phyloP scores from a whole-genome alignment of 176 grass and related monocot genomes.

The Puccinellia tenuiflora region DNA sequence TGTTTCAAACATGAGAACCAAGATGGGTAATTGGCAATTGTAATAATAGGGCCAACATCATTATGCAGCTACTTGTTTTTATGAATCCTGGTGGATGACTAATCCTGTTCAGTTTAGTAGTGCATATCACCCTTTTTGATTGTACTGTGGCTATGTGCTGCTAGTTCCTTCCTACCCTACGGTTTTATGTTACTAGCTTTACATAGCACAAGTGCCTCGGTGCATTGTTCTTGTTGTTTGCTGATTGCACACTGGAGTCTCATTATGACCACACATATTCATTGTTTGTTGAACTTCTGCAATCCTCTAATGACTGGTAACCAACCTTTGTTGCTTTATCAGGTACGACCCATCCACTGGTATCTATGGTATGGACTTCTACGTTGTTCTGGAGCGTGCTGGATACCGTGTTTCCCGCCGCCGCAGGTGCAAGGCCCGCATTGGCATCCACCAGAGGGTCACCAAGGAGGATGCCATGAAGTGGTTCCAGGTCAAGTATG shows the following conservation, averaged over 20 bases:
- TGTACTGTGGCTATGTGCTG: background rate
- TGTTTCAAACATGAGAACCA: background rate
- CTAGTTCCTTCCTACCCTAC: background rate
- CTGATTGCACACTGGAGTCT: background rate
- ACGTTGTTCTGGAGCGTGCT: conserved; percentile 42
- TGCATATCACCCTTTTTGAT: background rate
- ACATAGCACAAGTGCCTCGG: background rate
- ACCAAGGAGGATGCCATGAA: conserved; percentile 71
- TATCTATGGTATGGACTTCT: conserved; percentile 72
- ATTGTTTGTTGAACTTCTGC: background rate
- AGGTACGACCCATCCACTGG: conserved; percentile 64
- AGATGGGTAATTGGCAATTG: background rate
- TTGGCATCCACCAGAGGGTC: conserved; percentile 60
- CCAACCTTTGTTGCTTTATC: background rate
- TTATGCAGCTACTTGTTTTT: background rate
- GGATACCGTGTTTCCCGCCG: conserved; percentile 53
- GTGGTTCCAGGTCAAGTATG: conserved; percentile 76
- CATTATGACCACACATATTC: background rate
- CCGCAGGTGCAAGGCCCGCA: conserved; percentile 53
- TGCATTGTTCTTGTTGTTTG: background rate
- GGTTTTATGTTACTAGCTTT: background rate
- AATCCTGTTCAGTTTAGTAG: background rate
- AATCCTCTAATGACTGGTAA: background rate
- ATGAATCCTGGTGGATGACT: background rate
- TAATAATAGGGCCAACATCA: background rate